Conservation (phyloP, 2,329 filamentous ascomycete species). For the Aspergillus sp. region DNA sequence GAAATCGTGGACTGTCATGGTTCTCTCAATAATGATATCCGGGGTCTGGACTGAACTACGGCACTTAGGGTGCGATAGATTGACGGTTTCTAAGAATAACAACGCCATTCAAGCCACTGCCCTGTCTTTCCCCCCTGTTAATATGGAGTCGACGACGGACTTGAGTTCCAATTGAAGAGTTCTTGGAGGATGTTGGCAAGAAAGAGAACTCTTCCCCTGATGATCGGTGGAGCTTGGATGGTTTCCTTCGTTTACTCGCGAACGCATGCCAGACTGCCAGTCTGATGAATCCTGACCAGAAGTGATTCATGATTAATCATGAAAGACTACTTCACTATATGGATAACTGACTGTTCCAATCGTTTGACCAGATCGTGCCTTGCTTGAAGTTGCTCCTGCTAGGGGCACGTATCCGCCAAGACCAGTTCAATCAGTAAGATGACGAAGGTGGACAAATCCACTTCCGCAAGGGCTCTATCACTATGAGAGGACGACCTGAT, state of each 20-base stretch:
- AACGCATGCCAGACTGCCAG: not conserved
- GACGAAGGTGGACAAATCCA: not conserved
- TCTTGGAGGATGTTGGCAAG: not conserved
- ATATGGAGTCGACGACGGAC: not conserved
- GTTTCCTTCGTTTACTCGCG: not conserved
- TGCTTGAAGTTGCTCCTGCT: not conserved
- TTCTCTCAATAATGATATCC: not conserved
- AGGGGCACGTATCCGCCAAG: not conserved
- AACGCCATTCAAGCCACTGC: not conserved
- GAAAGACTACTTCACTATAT: not conserved
- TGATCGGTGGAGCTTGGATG: constrained; percentile 20
- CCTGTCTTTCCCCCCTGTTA: not conserved
- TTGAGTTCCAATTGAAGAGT: not conserved
- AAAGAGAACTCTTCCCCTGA: constrained; percentile 16
- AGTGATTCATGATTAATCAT: not conserved
- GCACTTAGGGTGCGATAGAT: not conserved
- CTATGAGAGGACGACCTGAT: not conserved
- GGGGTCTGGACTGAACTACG: not conserved
- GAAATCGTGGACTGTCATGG: not conserved
- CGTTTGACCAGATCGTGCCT: not conserved
- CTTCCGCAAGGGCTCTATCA: not conserved
- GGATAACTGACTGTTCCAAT: not conserved
- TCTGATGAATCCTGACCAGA: not conserved
- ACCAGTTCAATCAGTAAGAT: not conserved
- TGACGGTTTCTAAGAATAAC: constrained; percentile 8